Conservation (phyloP, 179 eudicot species). For the Carnegiea gigantea region DNA sequence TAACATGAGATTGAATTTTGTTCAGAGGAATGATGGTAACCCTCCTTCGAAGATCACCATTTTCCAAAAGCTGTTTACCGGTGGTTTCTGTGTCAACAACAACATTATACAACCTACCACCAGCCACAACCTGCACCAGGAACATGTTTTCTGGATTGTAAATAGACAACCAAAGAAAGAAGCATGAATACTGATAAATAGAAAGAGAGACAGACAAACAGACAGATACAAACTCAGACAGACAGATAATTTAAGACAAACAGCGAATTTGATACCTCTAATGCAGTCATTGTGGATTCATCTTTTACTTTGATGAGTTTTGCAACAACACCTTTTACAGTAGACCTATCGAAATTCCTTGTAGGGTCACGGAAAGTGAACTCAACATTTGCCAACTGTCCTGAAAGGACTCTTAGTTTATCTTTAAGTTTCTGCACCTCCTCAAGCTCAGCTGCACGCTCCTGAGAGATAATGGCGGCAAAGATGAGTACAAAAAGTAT, state of each 20-base stretch:
- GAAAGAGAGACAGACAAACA: not conserved
- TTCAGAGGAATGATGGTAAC: conserved; percentile 88
- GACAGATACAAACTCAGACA: not conserved
- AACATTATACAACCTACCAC: conserved; percentile 84
- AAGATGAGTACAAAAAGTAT: conserved; percentile 6
- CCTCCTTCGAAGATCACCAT: conserved; percentile 81
- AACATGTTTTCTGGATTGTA: not conserved
- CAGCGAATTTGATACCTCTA: conserved; percentile 59
- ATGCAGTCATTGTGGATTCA: conserved; percentile 79
- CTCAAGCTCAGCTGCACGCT: conserved; percentile 66
- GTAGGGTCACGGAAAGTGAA: conserved; percentile 78
- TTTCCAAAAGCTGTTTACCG: conserved; percentile 85
- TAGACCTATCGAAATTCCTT: conserved; percentile 79
- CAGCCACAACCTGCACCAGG: conserved; percentile 82
- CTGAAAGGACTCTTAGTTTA: conserved; percentile 58
- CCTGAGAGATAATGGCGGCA: conserved; percentile 44
- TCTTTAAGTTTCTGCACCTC: conserved; percentile 73
- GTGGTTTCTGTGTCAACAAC: conserved; percentile 90
- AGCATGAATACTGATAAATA: not conserved
- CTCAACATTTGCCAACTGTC: conserved; percentile 72
- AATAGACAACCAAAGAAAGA: conserved; percentile 1
- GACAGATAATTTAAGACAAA: not conserved
- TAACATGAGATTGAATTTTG: conserved; percentile 78
- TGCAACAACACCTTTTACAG: conserved; percentile 94
- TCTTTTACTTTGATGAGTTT: conserved; percentile 95